phyloP scores from a whole-genome alignment of 305 asterid genomes.

The Rubia tinctorum region DNA sequence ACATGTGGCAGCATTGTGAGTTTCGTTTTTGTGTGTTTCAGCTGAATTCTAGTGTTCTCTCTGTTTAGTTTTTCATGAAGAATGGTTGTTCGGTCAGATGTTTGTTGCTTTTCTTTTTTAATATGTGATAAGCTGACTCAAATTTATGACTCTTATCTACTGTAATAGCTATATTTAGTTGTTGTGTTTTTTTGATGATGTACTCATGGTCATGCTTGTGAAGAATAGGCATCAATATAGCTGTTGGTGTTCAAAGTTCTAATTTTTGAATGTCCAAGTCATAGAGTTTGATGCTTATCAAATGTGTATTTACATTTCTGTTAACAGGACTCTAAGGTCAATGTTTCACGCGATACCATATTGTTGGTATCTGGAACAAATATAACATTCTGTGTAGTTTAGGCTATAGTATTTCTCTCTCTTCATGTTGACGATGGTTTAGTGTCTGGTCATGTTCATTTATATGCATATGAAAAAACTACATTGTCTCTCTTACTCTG shows the following conservation, averaged over 20 bases:
- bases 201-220: not conserved
- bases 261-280: not conserved
- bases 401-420: slow-evolving; percentile 4
- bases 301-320: not conserved
- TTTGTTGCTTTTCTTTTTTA: not conserved
- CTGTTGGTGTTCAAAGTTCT: not conserved
- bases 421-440: not conserved
- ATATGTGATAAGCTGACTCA: too few relatives aligned
- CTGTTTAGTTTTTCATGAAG: not conserved
- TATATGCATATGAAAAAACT: not conserved
- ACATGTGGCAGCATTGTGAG: slow-evolving; percentile 98
- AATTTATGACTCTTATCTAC: not conserved
- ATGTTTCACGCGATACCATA: not conserved
- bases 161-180: not conserved
- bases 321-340: not conserved
- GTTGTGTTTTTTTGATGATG: not conserved
- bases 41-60: not conserved
- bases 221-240: not conserved
- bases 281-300: not conserved
- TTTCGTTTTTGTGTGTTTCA: slow-evolving; percentile 9
- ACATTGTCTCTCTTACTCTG: not conserved
- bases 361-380: not conserved
- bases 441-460: not conserved
- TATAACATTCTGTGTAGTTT: not conserved
- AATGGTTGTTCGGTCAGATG: not conserved